phyloP scores from a whole-genome alignment of 257 asterid genomes.

The Rhazya stricta region DNA sequence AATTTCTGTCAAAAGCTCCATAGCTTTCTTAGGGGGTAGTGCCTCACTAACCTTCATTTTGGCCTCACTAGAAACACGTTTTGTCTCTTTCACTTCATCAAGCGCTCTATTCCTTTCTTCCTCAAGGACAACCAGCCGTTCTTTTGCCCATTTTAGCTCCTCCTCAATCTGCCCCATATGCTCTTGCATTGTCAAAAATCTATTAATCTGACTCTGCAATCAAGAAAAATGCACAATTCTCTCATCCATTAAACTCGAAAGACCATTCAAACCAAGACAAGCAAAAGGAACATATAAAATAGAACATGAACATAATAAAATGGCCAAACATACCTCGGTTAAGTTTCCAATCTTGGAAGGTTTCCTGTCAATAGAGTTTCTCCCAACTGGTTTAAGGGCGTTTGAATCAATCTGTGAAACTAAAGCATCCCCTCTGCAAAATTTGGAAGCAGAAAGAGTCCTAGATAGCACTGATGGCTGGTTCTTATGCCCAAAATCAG shows the following conservation, averaged over 20 bases:
- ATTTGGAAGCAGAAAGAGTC: constrained; percentile 58
- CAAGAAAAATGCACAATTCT: neutral
- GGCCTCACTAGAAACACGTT: constrained; percentile 27
- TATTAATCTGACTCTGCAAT: constrained; percentile 29
- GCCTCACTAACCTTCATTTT: constrained; percentile 22
- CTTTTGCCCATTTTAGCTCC: constrained; percentile 45
- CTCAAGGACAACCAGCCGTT: constrained; percentile 25
- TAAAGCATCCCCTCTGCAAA: constrained; percentile 63
- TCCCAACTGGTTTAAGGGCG: constrained; percentile 48
- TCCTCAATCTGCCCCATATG: constrained; percentile 47
- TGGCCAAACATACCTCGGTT: constrained; percentile 31
- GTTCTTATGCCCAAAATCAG: constrained; percentile 41
- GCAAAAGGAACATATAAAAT: neutral
- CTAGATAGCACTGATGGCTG: constrained; percentile 49
- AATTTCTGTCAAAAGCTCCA: constrained; percentile 34
- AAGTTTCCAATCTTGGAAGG: constrained; percentile 34
- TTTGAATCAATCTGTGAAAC: constrained; percentile 47
- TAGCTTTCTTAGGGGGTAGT: constrained; percentile 22
- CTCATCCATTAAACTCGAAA: constrained; percentile 2
- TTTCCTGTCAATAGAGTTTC: constrained; percentile 43
- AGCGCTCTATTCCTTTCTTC: constrained; percentile 36
- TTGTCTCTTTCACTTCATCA: constrained; percentile 38
- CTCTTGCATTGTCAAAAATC: constrained; percentile 35
- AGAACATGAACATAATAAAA: neutral
- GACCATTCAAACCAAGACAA: neutral